These are phyloP conservation scores for Trifolium repens DNA, from an alignment of 306 rosid genomes.

Conservation along the genomic window DNA sequence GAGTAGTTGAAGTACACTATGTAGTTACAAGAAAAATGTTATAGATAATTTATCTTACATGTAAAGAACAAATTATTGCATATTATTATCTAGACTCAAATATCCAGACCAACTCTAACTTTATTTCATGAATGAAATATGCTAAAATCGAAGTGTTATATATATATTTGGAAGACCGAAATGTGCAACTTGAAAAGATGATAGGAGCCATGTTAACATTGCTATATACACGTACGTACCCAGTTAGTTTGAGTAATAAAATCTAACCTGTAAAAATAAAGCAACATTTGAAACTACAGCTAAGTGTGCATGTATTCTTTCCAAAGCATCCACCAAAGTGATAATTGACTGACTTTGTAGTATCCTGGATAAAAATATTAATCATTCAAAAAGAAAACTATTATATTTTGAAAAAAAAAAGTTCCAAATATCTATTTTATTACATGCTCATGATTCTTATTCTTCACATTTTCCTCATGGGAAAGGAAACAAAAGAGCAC, in stretches of 20 bases:
- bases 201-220: not conserved
- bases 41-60: not conserved
- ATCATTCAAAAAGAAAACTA: not conserved
- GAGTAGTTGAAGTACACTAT: not conserved
- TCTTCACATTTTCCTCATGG: not conserved
- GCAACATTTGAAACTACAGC: slow-evolving; percentile 86
- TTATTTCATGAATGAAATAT: slow-evolving; percentile 10
- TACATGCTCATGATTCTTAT: not conserved
- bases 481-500: not conserved
- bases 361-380: not conserved
- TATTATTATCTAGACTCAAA: not conserved
- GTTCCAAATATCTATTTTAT: not conserved
- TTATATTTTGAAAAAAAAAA: not conserved
- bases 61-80: not conserved
- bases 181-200: not conserved
- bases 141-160: not conserved
- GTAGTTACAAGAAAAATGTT: not conserved
- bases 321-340: slow-evolving; percentile 74
- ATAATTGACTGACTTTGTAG: slow-evolving; percentile 56
- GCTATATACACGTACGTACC: not conserved
- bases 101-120: not conserved
- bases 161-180: slow-evolving; percentile 22
- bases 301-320: slow-evolving; percentile 86
- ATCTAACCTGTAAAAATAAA: slow-evolving; percentile 69
- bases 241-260: slow-evolving; percentile 20